Conservation (phyloP, 768 basidiomycete species). For the Lactarius hatsudake region DNA sequence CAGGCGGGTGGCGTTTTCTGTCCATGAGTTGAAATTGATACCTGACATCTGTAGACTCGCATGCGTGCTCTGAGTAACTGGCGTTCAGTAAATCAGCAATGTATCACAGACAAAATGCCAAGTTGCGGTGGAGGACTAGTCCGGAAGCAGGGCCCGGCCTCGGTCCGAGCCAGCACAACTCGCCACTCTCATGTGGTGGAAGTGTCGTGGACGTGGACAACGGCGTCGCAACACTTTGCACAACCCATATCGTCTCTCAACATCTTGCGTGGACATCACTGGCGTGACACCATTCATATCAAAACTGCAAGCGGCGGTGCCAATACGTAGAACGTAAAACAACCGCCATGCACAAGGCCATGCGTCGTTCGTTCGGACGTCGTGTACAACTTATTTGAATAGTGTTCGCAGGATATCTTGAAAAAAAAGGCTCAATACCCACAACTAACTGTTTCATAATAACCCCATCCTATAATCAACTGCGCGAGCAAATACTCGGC, state of each 20-base stretch:
- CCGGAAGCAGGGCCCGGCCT: background rate
- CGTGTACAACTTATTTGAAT: background rate
- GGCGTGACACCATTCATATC: background rate
- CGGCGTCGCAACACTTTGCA: too few relatives aligned
- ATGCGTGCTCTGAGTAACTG: background rate
- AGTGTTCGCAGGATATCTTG: background rate
- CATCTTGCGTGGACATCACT: background rate
- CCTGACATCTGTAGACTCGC: slow-evolving; percentile 29
- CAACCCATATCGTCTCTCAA: background rate
- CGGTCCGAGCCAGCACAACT: background rate
- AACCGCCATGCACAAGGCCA: background rate
- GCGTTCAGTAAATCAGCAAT: background rate
- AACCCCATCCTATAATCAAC: background rate
- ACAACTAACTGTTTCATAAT: background rate
- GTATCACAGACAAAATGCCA: background rate
- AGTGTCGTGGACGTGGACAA: too few relatives aligned
- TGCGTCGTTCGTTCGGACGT: background rate
- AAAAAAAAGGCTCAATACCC: background rate
- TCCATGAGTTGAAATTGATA: slow-evolving; percentile 43
- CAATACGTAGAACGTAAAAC: background rate
- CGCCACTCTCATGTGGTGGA: too few relatives aligned
- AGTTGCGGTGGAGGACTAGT: too few relatives aligned
- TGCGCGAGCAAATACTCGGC: background rate
- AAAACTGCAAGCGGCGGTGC: background rate
- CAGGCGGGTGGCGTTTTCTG: slow-evolving; percentile 81